Evolutionary conservation across 2,329 filamentous ascomycete genomes (phyloP), one percentile per base, ranked within the genome.

Genomic region (Emergomyces orientalis): DNA sequence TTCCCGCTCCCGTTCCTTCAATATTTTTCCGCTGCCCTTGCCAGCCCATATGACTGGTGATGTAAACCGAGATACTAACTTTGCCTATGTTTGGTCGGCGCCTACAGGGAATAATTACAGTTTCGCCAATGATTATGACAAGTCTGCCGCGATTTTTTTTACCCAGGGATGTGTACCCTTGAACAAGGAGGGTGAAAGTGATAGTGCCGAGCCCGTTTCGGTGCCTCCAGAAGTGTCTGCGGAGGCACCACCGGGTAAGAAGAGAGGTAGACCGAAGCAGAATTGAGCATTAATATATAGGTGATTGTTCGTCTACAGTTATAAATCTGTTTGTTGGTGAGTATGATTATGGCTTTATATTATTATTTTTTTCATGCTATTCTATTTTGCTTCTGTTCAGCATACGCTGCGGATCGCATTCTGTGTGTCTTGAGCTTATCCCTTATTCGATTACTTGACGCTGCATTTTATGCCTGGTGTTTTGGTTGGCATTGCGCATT

Each of bases 91-190:
- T 43, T 49, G 47, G 22, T 11, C 4, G 32, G 52, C 2, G 39
- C 1, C 43, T 41, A 63, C 67, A 97, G 93, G 93, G 60, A 97
- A 97, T 72, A 89, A 91, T 69, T 99, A 99, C 76, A 89, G 88
- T 71, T 96, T 99, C 70, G 82, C 82, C 62, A 99, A 97, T 74
- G 86, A 90, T 63, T 86, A 86, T 70, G 82, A 88, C 66, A 80
- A 81, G 65, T 83, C 86, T 4, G 89, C 90, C 4, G 85, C 89
- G 47, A 82, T 97, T 58, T 97, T 97, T 79, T 99, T 97, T 75
- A 87, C 91, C 0, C 94, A 99, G 74, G 93, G 88, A 7, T 93
- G 88, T 75, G 90, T 87, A 66, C 74, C 77, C 19, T 67, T 66
- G 17, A 74, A 74, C 41, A 66, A 66, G 37, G 74, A 76, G 45